Conservation (phyloP, 257 asterid species). For the Jaltomata sinuosa region DNA sequence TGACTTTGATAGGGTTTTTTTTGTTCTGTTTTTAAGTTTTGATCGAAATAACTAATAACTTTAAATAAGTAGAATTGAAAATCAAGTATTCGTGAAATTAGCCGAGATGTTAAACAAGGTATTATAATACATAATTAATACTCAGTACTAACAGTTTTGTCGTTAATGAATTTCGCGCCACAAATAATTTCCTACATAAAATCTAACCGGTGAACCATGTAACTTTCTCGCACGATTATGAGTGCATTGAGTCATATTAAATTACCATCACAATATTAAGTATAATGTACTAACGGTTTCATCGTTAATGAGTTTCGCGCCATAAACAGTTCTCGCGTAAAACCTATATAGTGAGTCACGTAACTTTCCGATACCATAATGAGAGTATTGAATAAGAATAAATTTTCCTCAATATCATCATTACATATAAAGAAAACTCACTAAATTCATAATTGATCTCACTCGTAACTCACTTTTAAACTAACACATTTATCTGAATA, state of each 20-base stretch:
- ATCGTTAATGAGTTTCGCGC: not conserved
- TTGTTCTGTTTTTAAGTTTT: not conserved
- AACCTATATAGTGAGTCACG: not conserved
- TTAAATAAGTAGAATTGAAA: not conserved
- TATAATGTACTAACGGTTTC: not conserved
- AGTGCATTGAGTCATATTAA: not conserved
- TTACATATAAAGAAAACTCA: not conserved
- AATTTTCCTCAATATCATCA: not conserved
- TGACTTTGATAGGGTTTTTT: not conserved
- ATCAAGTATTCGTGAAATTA: not conserved
- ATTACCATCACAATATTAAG: not conserved
- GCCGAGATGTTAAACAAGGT: not conserved
- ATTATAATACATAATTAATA: not conserved
- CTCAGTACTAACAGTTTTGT: not conserved
- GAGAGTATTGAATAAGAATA: not conserved
- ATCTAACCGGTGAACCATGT: not conserved
- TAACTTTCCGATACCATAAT: not conserved
- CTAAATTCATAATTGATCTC: not conserved
- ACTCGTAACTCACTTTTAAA: not conserved
- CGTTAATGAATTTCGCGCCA: not conserved
- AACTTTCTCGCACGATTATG: not conserved
- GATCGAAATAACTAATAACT: not conserved
- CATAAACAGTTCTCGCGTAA: not conserved
- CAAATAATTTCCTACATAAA: no score
- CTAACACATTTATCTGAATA: not conserved